Evolutionary conservation across 2,329 filamentous ascomycete genomes (phyloP), one percentile per base, ranked within the genome.

Genomic region (Alternaria angustiovoidea): DNA sequence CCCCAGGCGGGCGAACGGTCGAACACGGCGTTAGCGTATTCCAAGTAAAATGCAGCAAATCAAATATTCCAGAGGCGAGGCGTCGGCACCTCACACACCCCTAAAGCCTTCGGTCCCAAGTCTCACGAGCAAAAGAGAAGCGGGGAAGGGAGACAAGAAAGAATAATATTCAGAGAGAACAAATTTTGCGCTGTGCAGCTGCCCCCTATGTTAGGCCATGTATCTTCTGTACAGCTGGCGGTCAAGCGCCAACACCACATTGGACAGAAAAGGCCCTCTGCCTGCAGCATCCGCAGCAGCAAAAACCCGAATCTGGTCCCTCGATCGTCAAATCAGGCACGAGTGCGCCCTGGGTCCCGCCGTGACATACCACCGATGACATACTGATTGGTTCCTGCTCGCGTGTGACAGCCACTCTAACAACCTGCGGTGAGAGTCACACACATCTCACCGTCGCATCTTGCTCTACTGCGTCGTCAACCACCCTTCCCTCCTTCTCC

Each of bases 401-500:
- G 54, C 14, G 49, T 62, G 63, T 70, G 64, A 54, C 67, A 69
- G 68, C 65, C 64, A 67, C 62, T 63, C 44, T 53, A 49, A 49
- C 60, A 69, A 68, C 52, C 65, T 71, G 68, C 71, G 69, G 71
- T 72, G 71, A 71, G 67, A 51, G 64, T 63, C 43, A 58, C 64
- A 68, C 63, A 59, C 49, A 54, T 42, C 54, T 58, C 60, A 42
- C 36, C 59, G 55, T 63, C 61, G 66, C 65, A 64, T 34, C 46
- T 49, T 34, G 46, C 51, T 36, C 32, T 36, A 14, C 12, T 36
- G 32, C 55, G 56, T 26, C 12, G 20, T 32, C 38, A 41, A 26
- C 49, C 44, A 46, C 48, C 52, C 26, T 36, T 34, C 54, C 26
- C 41, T 24, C 38, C 42, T 32, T 34, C 41, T 24, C 36, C 42